These are phyloP conservation scores for Dianthus caryophyllus DNA, from an alignment of 148 eudicot genomes.

Conservation along the genomic window DNA sequence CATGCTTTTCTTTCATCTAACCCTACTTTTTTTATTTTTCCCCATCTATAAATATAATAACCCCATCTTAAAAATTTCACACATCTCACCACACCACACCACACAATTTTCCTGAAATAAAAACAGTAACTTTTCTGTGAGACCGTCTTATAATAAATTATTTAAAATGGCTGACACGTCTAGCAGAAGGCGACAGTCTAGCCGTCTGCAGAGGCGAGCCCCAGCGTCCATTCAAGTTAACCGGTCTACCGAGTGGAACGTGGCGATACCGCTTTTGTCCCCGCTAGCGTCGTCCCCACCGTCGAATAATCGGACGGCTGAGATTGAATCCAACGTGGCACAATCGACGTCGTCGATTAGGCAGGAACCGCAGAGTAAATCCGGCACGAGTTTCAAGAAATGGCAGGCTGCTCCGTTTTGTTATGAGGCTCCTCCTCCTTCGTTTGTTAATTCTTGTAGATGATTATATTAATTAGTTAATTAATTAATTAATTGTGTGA, in stretches of 20 bases:
- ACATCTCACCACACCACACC: not conserved
- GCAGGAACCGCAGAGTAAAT: slow-evolving; percentile 7
- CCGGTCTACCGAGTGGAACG: slow-evolving; percentile 57
- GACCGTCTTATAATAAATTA: not conserved
- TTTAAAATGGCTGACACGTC: slow-evolving; percentile 32
- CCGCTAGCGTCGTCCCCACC: slow-evolving; percentile 53
- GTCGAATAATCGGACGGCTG: slow-evolving; percentile 25
- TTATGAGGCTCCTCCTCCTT: slow-evolving; percentile 25
- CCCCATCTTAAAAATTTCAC: not conserved
- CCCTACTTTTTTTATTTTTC: not conserved
- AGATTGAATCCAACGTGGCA: slow-evolving; percentile 18
- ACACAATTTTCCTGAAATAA: not conserved
- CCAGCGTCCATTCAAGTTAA: slow-evolving; percentile 59
- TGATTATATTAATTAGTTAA: not conserved
- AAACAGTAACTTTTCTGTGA: not conserved
- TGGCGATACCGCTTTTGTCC: slow-evolving; percentile 61
- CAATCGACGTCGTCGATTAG: slow-evolving; percentile 20
- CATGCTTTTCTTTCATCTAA: not conserved
- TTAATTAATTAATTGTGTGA: not conserved
- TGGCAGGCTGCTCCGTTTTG: slow-evolving; percentile 48
- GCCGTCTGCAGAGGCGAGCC: slow-evolving; percentile 52
- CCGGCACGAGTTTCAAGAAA: slow-evolving; percentile 30
- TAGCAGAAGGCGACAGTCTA: slow-evolving; percentile 33
- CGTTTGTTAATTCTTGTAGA: slow-evolving; percentile 16
- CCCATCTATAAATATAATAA: not conserved